These are phyloP conservation scores for Paspalum vaginatum DNA, from an alignment of 176 grass and related monocot species.

Conservation along the genomic window DNA sequence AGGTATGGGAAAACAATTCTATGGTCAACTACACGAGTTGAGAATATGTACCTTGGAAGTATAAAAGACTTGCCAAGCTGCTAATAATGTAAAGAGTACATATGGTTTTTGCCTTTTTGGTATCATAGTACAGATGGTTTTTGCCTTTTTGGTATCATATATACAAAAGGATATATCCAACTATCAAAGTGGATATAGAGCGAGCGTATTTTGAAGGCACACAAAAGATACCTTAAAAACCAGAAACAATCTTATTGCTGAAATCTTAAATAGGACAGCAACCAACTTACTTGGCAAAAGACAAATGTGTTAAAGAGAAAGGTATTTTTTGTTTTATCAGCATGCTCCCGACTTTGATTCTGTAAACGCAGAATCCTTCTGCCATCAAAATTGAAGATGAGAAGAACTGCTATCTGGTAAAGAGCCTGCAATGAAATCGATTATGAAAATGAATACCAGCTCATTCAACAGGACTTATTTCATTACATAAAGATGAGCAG, in stretches of 20 bases:
- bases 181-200: background rate
- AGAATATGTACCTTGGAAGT: background rate
- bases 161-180: background rate
- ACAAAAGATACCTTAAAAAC: background rate
- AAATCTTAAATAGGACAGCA: background rate
- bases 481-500: background rate
- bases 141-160: too few species aligned
- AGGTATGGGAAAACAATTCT: background rate
- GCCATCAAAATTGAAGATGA: constrained; percentile 74
- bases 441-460: background rate
- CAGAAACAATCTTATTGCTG: background rate
- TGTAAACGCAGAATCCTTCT: constrained; percentile 57
- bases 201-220: background rate
- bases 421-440: constrained; percentile 57
- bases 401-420: constrained; percentile 86
- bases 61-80: background rate
- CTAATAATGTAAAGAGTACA: background rate
- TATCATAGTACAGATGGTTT: too few species aligned
- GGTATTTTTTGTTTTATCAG: constrained; percentile 77
- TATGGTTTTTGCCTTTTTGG: background rate
- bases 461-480: background rate
- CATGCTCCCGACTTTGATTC: constrained; percentile 53
- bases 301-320: constrained; percentile 96
- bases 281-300: constrained; percentile 66
- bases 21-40: background rate